These are phyloP conservation scores for Fraxinus velutina DNA, from an alignment of 305 asterid species.

Conservation along the genomic window DNA sequence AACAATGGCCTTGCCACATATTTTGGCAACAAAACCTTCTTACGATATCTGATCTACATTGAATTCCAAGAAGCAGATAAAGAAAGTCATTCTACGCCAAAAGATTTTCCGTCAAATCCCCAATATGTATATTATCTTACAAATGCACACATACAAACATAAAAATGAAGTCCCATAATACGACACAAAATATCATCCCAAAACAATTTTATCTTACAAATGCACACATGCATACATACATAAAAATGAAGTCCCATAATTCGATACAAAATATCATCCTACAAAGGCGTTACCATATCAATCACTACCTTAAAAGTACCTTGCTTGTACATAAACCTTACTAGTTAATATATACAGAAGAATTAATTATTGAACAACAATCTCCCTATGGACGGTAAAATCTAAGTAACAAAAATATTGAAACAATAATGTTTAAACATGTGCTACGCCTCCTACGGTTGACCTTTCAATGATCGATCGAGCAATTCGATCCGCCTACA, in stretches of 20 bases:
- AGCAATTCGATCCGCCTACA: not conserved
- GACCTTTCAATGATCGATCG: not conserved
- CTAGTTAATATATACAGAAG: not conserved
- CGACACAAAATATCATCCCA: not conserved
- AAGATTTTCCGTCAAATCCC: not conserved
- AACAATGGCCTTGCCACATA: not conserved
- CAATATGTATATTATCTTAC: not conserved
- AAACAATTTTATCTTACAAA: too few species aligned
- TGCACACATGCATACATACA: too few species aligned
- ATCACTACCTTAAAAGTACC: not conserved
- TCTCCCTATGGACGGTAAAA: not conserved
- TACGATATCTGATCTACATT: not conserved
- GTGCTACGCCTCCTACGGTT: not conserved
- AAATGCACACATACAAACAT: not conserved
- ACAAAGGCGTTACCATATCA: not conserved
- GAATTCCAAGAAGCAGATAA: not conserved
- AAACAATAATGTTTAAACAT: not conserved
- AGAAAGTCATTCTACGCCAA: not conserved
- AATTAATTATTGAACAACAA: not conserved
- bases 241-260: too few species aligned
- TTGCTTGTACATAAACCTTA: not conserved
- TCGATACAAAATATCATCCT: too few species aligned
- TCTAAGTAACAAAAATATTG: not conserved
- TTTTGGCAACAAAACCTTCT: not conserved
- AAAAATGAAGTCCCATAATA: not conserved